A percentile compares a stretch with the other conserved stretches of the same genome.
phyloP scores from a whole-genome alignment of 352 stramenopile species.

The Globisporangium middletonii region DNA sequence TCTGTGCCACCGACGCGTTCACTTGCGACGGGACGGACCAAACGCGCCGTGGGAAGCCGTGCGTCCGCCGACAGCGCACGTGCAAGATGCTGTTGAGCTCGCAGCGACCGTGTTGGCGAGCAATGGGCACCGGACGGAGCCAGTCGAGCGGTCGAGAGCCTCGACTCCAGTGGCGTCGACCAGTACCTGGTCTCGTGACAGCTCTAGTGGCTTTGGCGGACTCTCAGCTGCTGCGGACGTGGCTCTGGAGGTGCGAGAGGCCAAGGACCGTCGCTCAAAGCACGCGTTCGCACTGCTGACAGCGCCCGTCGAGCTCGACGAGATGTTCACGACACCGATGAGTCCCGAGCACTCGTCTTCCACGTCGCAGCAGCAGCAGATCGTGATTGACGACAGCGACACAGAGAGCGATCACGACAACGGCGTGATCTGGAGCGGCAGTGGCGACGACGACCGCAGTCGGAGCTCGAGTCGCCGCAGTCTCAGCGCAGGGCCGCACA shows the following conservation, averaged over 20 bases:
- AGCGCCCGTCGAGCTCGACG: no score
- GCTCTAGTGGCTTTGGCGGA: no score
- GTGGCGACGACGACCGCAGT: neutral
- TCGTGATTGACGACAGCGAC: neutral
- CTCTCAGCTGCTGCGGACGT: no score
- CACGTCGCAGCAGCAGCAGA: neutral
- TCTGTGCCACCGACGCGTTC: no score
- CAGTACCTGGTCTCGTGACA: no score
- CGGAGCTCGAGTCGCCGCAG: no score
- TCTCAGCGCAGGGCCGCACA: no score
- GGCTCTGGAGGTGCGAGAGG: no score
- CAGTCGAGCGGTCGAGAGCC: neutral
- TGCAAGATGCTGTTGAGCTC: neutral
- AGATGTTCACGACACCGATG: no score
- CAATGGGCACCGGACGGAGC: neutral
- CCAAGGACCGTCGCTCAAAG: no score
- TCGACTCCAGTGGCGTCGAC: neutral
- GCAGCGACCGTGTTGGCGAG: neutral
- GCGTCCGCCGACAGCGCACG: neutral
- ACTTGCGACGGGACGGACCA: no score
- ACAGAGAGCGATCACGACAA: slow-evolving; percentile 8
- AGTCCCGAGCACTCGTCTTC: neutral
- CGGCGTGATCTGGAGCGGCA: neutral
- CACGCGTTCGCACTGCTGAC: no score
- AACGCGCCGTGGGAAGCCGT: neutral